These are phyloP conservation scores for Trichoderma pleuroti DNA, from an alignment of 2,329 filamentous ascomycete genomes.

Conservation along the genomic window DNA sequence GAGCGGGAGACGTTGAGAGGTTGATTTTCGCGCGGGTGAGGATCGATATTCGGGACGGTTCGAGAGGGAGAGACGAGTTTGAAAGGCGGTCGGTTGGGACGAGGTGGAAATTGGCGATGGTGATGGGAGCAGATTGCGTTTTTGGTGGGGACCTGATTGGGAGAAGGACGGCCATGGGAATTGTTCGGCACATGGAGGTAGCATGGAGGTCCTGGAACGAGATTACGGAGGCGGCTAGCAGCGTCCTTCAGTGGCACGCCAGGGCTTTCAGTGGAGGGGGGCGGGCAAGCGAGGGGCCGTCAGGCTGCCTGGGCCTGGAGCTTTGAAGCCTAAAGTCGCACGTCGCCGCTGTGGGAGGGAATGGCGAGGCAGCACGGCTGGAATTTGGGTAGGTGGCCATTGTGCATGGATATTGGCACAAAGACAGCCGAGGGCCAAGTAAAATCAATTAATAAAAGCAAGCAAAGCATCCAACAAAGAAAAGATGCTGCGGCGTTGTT, in stretches of 20 bases:
- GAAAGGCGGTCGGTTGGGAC: conserved; percentile 13
- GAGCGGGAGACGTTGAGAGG: not conserved
- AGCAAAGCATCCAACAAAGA: not conserved
- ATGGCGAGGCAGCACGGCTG: not conserved
- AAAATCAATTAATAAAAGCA: too few relatives aligned
- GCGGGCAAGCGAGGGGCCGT: not conserved
- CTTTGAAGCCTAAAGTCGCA: not conserved
- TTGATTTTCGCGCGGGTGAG: not conserved
- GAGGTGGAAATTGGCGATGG: conserved; percentile 12
- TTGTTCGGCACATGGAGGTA: not conserved
- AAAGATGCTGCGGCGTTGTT: not conserved
- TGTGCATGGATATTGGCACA: not conserved
- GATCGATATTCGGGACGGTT: not conserved
- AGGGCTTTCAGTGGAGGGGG: not conserved
- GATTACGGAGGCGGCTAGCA: not conserved
- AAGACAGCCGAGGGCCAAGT: not conserved
- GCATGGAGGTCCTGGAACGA: too few relatives aligned
- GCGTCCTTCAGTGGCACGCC: not conserved
- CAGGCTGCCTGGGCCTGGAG: not conserved
- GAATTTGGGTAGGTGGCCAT: not conserved
- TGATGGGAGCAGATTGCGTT: conserved; percentile 12
- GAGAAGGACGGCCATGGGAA: not conserved
- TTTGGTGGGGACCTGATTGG: conserved; percentile 9
- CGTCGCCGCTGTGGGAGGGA: not conserved
- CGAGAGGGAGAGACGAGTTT: not conserved